Conservation (phyloP, 257 asterid genomes). For the Solanum chilense region DNA sequence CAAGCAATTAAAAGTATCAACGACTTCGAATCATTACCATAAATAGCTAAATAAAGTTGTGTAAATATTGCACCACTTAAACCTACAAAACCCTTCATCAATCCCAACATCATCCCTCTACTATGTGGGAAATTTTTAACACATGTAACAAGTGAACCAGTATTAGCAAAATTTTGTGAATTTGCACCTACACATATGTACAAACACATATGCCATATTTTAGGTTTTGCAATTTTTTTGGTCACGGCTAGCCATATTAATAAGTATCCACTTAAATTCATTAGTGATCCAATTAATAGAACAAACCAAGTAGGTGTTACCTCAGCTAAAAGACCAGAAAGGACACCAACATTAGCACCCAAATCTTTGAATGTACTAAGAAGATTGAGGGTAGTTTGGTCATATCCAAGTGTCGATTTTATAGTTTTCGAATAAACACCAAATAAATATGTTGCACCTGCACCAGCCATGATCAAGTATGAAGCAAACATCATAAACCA, state of each 20-base stretch:
- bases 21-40: conserved; percentile 11
- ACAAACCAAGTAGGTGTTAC: conserved; percentile 21
- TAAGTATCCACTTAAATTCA: conserved; percentile 20
- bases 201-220: conserved; percentile 25
- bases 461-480: conserved; percentile 22
- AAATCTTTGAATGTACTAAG: conserved; percentile 17
- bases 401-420: conserved; percentile 19
- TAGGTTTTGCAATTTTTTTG: conserved; percentile 7
- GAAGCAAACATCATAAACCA: conserved; percentile 31
- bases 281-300: conserved; percentile 3
- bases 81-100: conserved; percentile 22
- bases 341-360: conserved; percentile 27
- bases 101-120: conserved; percentile 20
- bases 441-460: conserved; percentile 22
- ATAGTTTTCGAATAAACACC: conserved; percentile 22
- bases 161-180: conserved; percentile 27
- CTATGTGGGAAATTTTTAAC: conserved; percentile 19
- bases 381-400: conserved; percentile 22
- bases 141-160: conserved; percentile 19
- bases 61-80: conserved; percentile 24
- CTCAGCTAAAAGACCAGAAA: conserved; percentile 24
- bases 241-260: conserved; percentile 21
- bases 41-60: conserved; percentile 17
- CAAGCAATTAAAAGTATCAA: conserved; percentile 17
- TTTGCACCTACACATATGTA: conserved; percentile 21